Evolutionary conservation across 2,329 filamentous ascomycete genomes (phyloP).

Genomic region (Decorospora gaudefroyi): DNA sequence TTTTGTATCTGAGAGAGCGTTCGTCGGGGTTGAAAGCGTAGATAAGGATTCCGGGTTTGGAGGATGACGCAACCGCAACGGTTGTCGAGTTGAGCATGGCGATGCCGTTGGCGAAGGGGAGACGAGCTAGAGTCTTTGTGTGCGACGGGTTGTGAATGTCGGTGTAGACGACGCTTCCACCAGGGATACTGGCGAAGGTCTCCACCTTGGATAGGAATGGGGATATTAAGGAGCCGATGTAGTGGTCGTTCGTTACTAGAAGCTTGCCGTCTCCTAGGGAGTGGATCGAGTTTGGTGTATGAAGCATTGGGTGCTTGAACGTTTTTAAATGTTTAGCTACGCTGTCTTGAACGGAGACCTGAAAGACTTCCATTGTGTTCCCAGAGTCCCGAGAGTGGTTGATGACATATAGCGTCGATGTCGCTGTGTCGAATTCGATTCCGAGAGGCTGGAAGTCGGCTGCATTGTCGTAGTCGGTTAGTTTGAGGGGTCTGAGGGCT

Average conservation of each 20-base stretch:
- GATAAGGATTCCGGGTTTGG: slow-evolving; percentile 42
- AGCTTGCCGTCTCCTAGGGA: slow-evolving; percentile 40
- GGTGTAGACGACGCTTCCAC: slow-evolving; percentile 47
- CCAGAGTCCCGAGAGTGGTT: slow-evolving; percentile 46
- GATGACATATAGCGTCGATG: slow-evolving; percentile 47
- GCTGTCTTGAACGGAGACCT: slow-evolving; percentile 26
- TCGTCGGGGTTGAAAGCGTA: slow-evolving; percentile 30
- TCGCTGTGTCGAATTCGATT: slow-evolving; percentile 44
- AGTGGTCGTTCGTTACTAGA: slow-evolving; percentile 53
- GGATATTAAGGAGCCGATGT: slow-evolving; percentile 35
- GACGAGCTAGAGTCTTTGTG: slow-evolving; percentile 32
- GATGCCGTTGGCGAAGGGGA: slow-evolving; percentile 53
- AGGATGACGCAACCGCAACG: slow-evolving; percentile 48
- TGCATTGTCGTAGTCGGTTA: slow-evolving; percentile 30
- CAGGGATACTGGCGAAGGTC: slow-evolving; percentile 46
- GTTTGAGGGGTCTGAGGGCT: slow-evolving; percentile 31
- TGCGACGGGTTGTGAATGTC: slow-evolving; percentile 24
- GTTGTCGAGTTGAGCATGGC: slow-evolving; percentile 43
- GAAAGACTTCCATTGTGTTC: slow-evolving; percentile 42
- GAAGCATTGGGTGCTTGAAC: slow-evolving; percentile 39
- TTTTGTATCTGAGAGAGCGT: slow-evolving; percentile 15
- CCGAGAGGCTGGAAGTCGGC: slow-evolving; percentile 52
- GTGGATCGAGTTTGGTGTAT: slow-evolving; percentile 50
- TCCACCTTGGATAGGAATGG: slow-evolving; percentile 45
- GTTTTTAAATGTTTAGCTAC: slow-evolving; percentile 39